phyloP scores from a whole-genome alignment of 176 grass and related monocot genomes.

The Cocos nucifera region DNA sequence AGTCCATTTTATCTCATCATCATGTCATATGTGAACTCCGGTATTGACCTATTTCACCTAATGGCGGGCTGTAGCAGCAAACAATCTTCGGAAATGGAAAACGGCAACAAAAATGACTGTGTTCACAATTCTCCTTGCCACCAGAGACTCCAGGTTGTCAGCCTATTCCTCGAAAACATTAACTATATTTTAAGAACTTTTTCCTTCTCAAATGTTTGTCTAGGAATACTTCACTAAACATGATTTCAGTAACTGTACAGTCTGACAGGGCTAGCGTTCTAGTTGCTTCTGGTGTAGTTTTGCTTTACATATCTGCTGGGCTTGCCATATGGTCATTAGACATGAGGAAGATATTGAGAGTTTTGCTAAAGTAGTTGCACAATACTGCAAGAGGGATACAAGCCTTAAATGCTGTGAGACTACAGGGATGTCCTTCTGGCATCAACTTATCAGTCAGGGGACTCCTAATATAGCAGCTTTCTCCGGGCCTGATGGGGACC shows the following conservation, averaged over 20 bases:
- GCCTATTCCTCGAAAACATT: not conserved
- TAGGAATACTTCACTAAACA: not conserved
- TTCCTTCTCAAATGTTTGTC: not conserved
- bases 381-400: not conserved
- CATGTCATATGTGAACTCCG: not conserved
- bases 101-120: slow-evolving; percentile 87
- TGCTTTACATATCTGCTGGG: slow-evolving; percentile 84
- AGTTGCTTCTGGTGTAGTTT: slow-evolving; percentile 38
- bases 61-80: slow-evolving; percentile 86
- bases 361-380: slow-evolving; percentile 58
- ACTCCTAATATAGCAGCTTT: too few species aligned
- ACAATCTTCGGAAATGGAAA: slow-evolving; percentile 93
- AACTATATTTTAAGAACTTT: not conserved
- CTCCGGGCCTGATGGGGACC: too few species aligned
- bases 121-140: slow-evolving; percentile 70
- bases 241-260: slow-evolving; percentile 30
- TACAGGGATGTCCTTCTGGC: too few species aligned
- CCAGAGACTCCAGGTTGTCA: slow-evolving; percentile 70
- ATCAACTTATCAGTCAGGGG: too few species aligned
- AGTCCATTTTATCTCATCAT: not conserved
- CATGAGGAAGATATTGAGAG: slow-evolving; percentile 88
- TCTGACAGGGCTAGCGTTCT: slow-evolving; percentile 37
- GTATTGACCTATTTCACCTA: not conserved
- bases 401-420: not conserved
- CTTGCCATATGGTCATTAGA: slow-evolving; percentile 93